Evolutionary conservation across 139 green algal genomes (phyloP), one percentile per base, ranked within the genome.

Genomic region (Picochlorum sp.): DNA sequence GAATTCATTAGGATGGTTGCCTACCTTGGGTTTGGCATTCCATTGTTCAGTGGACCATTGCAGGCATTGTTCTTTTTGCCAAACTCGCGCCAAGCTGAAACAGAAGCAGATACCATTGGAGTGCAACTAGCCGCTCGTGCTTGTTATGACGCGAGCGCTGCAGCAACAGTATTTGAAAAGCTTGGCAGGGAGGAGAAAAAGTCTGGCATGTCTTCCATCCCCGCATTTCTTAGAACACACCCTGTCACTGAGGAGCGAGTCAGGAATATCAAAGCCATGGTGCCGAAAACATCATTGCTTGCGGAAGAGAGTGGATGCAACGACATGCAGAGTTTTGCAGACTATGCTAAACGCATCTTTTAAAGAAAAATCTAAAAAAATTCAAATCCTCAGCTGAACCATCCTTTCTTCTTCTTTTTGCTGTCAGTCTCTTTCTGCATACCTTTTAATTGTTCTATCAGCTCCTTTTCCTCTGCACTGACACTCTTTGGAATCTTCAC

Each of bases 401-500:
- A 70, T 15, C 56, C 56, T 37, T 60, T 68, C 41, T 30, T 58
- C 15, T 28, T 20, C 14, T 23, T 44, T 13, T 21, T 24, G 14
- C 47, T 20, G n/a, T 28, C 34, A 15, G 26, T 52, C 63, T 63
- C 15, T 44, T 15, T 21, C 28, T 81, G 62, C 50, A 81, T 21
- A 30, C 76, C 74, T 20, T 60, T 50, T 14, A 98, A 81, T 80
- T 96, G 38, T 83, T 98, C 94, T 51, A 99, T 77, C 61, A 97
- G 77, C 79, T 90, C 82, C 37, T 71, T 72, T 81, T 99, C 92
- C 45, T 97, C 88, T 15, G 57, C 57, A 45, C 59, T 73, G 5
- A 97, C 65, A 41, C 76, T 78, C 70, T 88, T 90, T 52, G 94
- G 94, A 62, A 99, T 99, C 26, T 73, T 85, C 14, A 99, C 94